Evolutionary conservation across 2,329 filamentous ascomycete species (phyloP).

Genomic region (Cadophora luteo-olivacea): DNA sequence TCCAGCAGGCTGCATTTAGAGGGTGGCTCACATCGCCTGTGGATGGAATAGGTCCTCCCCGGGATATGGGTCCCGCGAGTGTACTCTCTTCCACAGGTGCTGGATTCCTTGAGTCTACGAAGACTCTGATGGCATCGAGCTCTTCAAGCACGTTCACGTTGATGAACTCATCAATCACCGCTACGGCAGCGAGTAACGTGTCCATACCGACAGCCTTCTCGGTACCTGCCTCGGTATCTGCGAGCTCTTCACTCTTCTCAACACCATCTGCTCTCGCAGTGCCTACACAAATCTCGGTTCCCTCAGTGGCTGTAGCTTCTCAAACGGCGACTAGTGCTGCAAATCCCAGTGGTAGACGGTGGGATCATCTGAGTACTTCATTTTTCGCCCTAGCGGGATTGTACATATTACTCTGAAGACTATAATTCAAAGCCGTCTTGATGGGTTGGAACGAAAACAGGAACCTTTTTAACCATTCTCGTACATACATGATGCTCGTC

Average conservation of each 20-base stretch:
- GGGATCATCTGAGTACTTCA: not conserved
- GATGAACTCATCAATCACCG: not conserved
- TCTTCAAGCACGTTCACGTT: not conserved
- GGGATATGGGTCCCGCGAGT: not conserved
- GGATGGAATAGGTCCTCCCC: not conserved
- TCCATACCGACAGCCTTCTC: not conserved
- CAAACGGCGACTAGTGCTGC: not conserved
- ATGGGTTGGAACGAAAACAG: not conserved
- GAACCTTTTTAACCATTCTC: not conserved
- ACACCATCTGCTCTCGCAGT: not conserved
- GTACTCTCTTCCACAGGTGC: not conserved
- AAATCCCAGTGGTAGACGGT: not conserved
- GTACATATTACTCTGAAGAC: not conserved
- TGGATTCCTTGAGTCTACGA: not conserved
- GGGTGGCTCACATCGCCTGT: conserved; percentile 28
- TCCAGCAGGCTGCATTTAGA: conserved; percentile 18
- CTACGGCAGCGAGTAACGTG: not conserved
- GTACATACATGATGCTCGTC: not conserved
- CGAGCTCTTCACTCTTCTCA: not conserved
- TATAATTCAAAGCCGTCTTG: not conserved
- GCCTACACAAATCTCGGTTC: not conserved
- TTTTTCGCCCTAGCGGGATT: not conserved
- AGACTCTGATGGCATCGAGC: not conserved
- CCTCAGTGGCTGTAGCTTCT: not conserved
- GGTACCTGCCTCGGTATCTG: too few species aligned